These are phyloP conservation scores for Talaromyces sp. DNA, from an alignment of 2,329 filamentous ascomycete genomes.

Conservation along the genomic window DNA sequence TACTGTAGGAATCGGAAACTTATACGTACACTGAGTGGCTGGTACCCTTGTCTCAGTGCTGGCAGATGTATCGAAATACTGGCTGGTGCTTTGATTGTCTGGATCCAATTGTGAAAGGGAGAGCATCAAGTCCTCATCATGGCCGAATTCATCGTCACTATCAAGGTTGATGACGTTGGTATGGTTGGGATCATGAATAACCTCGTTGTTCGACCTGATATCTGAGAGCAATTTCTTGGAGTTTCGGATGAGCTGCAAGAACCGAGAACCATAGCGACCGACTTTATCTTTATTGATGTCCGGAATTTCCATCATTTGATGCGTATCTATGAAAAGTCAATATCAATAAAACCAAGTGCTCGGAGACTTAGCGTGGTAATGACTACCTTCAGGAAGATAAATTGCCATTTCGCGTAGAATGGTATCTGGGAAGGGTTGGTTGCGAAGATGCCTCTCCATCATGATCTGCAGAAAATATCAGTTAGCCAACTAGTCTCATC, in stretches of 20 bases:
- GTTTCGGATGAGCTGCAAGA: slow-evolving; percentile 39
- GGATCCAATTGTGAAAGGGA: slow-evolving; percentile 19
- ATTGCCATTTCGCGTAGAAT: slow-evolving; percentile 47
- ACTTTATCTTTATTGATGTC: slow-evolving; percentile 44
- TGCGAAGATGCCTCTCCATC: slow-evolving; percentile 40
- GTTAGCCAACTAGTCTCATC: neutral
- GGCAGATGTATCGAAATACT: slow-evolving; percentile 27
- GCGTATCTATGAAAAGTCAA: slow-evolving; percentile 27
- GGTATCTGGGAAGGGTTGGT: slow-evolving; percentile 43
- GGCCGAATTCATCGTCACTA: slow-evolving; percentile 37
- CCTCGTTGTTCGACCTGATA: slow-evolving; percentile 44
- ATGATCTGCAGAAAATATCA: slow-evolving; percentile 32
- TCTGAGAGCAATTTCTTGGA: slow-evolving; percentile 37
- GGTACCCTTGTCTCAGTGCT: neutral
- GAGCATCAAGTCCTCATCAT: slow-evolving; percentile 29
- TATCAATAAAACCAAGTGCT: slow-evolving; percentile 8
- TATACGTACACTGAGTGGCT: slow-evolving; percentile 10
- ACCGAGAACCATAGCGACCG: slow-evolving; percentile 38
- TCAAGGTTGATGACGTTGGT: slow-evolving; percentile 43
- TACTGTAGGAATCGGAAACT: neutral
- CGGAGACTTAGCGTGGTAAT: neutral
- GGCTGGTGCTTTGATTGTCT: slow-evolving; percentile 21
- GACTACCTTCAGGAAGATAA: slow-evolving; percentile 39
- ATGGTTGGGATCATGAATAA: slow-evolving; percentile 42
- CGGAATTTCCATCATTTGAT: slow-evolving; percentile 36